Evolutionary conservation across 306 rosid genomes (phyloP).

Genomic region (Lathyrus oleraceus): DNA sequence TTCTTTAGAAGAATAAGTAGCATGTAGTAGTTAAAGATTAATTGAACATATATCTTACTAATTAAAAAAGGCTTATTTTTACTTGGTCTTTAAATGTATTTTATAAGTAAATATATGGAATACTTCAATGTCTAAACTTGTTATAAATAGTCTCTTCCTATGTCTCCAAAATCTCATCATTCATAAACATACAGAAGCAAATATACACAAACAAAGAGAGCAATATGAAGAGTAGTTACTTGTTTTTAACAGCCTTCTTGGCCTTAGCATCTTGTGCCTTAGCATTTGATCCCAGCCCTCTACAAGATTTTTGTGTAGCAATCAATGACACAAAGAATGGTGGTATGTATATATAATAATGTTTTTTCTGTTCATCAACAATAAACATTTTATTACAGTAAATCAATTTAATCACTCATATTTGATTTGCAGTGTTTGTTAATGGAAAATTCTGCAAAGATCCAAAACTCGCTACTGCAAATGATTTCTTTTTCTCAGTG

Average conservation of each 20-base stretch:
- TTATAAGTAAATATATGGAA: background rate
- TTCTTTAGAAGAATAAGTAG: background rate
- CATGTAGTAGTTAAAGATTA: background rate
- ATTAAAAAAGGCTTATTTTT: background rate
- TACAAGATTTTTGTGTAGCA: slow-evolving; percentile 39
- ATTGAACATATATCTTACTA: background rate
- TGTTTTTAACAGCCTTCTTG: slow-evolving; percentile 1
- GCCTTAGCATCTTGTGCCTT: slow-evolving; percentile 27
- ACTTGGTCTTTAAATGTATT: background rate
- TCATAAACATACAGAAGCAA: background rate
- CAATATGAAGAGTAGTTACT: slow-evolving; percentile 7
- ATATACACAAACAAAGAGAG: background rate
- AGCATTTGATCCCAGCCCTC: slow-evolving; percentile 44
- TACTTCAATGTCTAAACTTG: background rate
- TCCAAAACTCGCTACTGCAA: slow-evolving; percentile 23
- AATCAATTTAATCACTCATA: background rate
- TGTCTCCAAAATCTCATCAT: background rate
- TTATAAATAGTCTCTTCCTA: background rate
- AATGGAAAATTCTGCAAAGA: slow-evolving; percentile 46
- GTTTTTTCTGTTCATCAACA: too few species aligned
- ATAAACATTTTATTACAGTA: too few species aligned
- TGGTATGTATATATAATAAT: slow-evolving; percentile 3
- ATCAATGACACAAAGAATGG: slow-evolving; percentile 27
- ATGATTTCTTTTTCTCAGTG: slow-evolving; percentile 35
- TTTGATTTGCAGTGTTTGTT: slow-evolving; percentile 37